A percentile compares a stretch with the other conserved stretches of the same genome.
phyloP scores from a whole-genome alignment of 1,284 basidiomycete species.

The Microbotryum scabiosae region DNA sequence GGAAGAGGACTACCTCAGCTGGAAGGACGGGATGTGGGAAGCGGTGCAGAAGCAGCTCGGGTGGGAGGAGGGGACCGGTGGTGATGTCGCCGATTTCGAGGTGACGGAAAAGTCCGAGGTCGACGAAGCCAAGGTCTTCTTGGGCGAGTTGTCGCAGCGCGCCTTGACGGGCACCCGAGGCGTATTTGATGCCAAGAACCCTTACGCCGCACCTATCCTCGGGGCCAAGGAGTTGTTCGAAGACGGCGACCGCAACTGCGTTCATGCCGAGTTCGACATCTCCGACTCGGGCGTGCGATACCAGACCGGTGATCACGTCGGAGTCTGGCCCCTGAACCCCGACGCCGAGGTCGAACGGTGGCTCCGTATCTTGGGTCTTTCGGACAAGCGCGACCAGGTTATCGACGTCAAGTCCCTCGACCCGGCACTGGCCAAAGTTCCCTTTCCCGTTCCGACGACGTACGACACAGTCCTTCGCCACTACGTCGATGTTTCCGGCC shows the following conservation, averaged over 20 bases:
- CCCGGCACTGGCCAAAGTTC: conserved; percentile 94
- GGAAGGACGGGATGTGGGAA: conserved; percentile 97
- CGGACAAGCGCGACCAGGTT: conserved; percentile 56
- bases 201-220: conserved; percentile 75
- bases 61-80: conserved; percentile 92
- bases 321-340: conserved; percentile 92
- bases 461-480: conserved; percentile 89
- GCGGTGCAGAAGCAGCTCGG: conserved; percentile 68
- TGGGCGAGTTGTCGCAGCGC: conserved; percentile 70
- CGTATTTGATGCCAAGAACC: conserved; percentile 95
- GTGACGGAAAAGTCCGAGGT: conserved; percentile 57
- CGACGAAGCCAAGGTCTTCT: conserved; percentile 75
- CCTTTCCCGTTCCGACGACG: conserved; percentile 94
- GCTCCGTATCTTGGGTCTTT: conserved; percentile 74
- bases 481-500: conserved; percentile 91
- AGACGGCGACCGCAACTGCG: conserved; percentile 75
- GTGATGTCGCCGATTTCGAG: conserved; percentile 88
- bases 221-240: conserved; percentile 76
- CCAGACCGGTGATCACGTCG: conserved; percentile 96
- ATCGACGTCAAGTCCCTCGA: conserved; percentile 93
- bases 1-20: conserved; percentile 99
- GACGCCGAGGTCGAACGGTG: conserved; percentile 85
- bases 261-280: conserved; percentile 89
- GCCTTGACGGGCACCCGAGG: conserved; percentile 82
- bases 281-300: conserved; percentile 96